A percentile compares a stretch with the other conserved stretches of the same genome.
Evolutionary conservation across 108 stramenopile genomes (phyloP).

Genomic region (Nitzschia sp.): DNA sequence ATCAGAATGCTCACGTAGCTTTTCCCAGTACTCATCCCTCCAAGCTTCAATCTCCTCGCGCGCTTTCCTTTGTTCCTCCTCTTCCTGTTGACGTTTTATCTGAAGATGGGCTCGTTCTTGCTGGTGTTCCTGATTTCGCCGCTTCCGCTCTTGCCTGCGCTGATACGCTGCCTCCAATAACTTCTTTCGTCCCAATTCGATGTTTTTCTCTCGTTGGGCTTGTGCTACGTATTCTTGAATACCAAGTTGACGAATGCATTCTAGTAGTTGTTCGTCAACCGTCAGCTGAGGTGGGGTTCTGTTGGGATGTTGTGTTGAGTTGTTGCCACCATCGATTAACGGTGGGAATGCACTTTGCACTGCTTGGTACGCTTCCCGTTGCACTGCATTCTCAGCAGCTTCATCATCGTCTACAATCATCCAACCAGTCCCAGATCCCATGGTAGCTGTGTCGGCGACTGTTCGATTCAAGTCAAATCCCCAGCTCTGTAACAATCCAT

Average conservation of each 20-base stretch:
- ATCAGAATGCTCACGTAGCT: constrained; percentile 1
- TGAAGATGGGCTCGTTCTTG: neutral
- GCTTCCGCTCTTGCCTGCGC: constrained; percentile 24
- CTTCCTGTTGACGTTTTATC: constrained; percentile 18
- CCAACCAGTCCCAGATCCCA: constrained; percentile 36
- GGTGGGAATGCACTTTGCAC: constrained; percentile 53
- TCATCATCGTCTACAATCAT: constrained; percentile 61
- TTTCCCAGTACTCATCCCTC: constrained; percentile 41
- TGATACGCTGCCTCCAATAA: constrained; percentile 15
- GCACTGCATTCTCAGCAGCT: constrained; percentile 35
- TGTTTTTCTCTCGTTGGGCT: neutral
- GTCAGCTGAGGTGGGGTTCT: neutral
- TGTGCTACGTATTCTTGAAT: constrained; percentile 12
- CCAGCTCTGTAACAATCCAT: constrained; percentile 14
- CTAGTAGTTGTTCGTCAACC: constrained; percentile 21
- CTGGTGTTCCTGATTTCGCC: constrained; percentile 5
- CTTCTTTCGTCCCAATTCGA: constrained; percentile 6
- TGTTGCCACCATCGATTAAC: constrained; percentile 8
- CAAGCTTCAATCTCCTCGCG: constrained; percentile 38
- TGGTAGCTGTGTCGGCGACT: constrained; percentile 16
- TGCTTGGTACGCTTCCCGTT: constrained; percentile 38
- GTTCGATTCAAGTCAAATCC: constrained; percentile 52
- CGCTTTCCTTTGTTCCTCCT: constrained; percentile 28
- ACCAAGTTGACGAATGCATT: constrained; percentile 8
- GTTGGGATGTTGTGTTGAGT: neutral